Base-by-base conservation (phyloP, 768 basidiomycete genomes). In the Termitomyces bulborhizus region DNA sequence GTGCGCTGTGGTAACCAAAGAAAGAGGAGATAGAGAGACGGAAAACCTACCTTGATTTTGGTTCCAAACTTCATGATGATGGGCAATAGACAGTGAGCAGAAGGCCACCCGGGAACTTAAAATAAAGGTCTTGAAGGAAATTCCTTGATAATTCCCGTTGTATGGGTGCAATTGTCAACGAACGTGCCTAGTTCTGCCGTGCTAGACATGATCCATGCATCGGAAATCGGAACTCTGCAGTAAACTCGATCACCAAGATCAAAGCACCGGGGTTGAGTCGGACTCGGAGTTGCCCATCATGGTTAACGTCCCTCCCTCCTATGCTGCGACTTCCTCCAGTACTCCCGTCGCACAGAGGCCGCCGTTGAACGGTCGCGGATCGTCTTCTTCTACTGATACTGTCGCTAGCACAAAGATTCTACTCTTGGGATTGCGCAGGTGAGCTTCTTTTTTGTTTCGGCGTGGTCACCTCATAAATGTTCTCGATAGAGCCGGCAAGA, bases 1-100 rank as follows among this genome's bases (percentile, higher is more conserved):
- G 36, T 27, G 47, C 26, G 49, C 31, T 50, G 27, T 42, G 26
- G 34, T 32, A 31, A 52, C 16, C 43, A 37, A 16, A 29, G 3
- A 37, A 16, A 29, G 3, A 45, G 13, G 32, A 44, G 11, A 34
- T 24, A 21, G 6, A 26, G 46, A 15, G 41, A 29, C 40, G 12
- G 50, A 13, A 48, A 46, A 40, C 57, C 21, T 45, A 55, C 62
- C 45, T 54, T 82, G 56, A 91, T 91, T 70, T 88, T 90, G 51
- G 80, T 77, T 21, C 89, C 89, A 65, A 91, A 91, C 76, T 91
- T 91, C 89, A 91, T 91, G 53, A 91, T 91, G 53, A 29, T 53
- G 12, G 29, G 26, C 32, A 18, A 24, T 15, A 8, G 24, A 48
- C 21, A 27, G 47, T 6, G 42, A 27, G 34, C 6, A 18, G 39